These are phyloP conservation scores for Jatropha curcas DNA, from an alignment of 345 rosid genomes.

Conservation along the genomic window DNA sequence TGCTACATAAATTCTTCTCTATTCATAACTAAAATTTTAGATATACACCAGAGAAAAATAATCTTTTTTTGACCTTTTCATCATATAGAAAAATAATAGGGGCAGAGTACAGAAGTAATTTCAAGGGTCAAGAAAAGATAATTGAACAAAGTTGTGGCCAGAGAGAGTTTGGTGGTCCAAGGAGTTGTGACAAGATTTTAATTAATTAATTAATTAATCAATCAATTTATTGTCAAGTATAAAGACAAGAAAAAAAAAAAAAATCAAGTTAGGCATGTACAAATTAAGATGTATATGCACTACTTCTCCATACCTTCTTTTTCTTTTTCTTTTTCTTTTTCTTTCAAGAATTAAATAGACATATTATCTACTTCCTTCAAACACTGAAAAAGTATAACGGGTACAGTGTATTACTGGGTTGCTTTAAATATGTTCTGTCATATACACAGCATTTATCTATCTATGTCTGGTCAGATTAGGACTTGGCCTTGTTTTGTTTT, in stretches of 20 bases:
- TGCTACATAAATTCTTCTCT: no score
- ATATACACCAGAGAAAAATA: no score
- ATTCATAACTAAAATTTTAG: no score
- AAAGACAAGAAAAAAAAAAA: background rate
- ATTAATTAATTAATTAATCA: no score
- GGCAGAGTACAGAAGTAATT: no score
- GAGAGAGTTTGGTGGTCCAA: conserved; percentile 9
- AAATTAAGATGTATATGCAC: conserved; percentile 18
- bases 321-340: no score
- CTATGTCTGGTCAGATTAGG: conserved; percentile 10
- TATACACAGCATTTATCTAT: background rate
- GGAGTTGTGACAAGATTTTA: background rate
- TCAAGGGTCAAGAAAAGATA: background rate
- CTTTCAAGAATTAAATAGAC: background rate
- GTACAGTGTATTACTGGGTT: background rate
- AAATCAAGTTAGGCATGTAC: background rate
- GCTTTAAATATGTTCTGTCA: conserved; percentile 2
- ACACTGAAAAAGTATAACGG: background rate
- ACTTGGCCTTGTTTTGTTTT: conserved; percentile 9
- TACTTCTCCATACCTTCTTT: conserved; percentile 15
- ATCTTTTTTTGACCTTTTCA: no score
- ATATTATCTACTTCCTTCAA: background rate
- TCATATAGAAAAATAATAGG: no score
- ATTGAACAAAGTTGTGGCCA: background rate
- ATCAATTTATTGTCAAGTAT: no score